These are phyloP conservation scores for Plasmodium falciparum DNA, from an alignment of 169 alveolate genomes.

Conservation along the genomic window DNA sequence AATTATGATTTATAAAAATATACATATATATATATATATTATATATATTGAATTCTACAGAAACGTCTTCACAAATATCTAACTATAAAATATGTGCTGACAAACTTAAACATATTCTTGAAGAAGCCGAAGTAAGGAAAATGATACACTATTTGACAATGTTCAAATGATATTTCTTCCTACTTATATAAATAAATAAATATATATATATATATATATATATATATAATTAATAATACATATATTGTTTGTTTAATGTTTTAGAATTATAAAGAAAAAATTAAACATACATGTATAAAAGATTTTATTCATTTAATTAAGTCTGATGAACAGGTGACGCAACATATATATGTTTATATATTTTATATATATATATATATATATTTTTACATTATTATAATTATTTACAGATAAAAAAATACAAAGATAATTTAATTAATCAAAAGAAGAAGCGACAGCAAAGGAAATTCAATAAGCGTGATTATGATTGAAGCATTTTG, in stretches of 20 bases:
- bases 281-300: constrained; percentile 22
- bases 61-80: constrained; percentile 59
- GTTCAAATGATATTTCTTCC: not conserved
- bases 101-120: constrained; percentile 31
- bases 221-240: not conserved
- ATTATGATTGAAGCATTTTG: constrained; percentile 15
- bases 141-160: not conserved
- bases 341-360: not conserved
- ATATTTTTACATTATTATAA: not conserved
- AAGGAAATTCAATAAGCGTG: constrained; percentile 53
- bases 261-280: constrained; percentile 58
- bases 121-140: constrained; percentile 51
- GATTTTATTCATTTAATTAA: constrained; percentile 50
- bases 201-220: no score
- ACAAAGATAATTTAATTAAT: constrained; percentile 40
- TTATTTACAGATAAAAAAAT: constrained; percentile 29
- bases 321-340: constrained; percentile 44
- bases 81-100: constrained; percentile 63
- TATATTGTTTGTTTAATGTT: not conserved
- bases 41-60: not conserved
- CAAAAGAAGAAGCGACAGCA: constrained; percentile 46
- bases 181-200: no score
- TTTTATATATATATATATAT: not conserved
- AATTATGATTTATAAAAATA: no score
- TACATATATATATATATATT: not conserved